phyloP scores from a whole-genome alignment of 2,329 filamentous ascomycete genomes.

The Pseudohalonectria lignicola region DNA sequence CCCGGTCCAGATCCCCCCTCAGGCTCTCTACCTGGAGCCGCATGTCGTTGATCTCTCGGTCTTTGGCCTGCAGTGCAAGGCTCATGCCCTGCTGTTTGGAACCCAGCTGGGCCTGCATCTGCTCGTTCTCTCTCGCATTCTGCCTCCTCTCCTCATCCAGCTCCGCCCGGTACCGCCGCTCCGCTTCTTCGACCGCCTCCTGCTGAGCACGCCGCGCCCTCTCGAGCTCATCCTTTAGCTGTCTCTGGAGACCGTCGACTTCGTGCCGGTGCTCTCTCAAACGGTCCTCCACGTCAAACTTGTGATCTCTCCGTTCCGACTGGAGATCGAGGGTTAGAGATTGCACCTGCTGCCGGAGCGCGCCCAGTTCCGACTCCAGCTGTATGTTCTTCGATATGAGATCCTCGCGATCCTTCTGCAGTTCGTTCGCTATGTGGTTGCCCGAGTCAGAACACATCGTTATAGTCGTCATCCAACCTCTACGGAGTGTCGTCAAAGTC shows the following conservation, averaged over 20 bases:
- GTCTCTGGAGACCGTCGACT: constrained; percentile 39
- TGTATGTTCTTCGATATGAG: constrained; percentile 33
- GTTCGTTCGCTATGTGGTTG: constrained; percentile 26
- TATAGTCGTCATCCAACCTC: too few species aligned
- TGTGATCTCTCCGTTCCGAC: constrained; percentile 30
- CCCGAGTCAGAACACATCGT: too few species aligned
- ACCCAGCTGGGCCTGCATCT: constrained; percentile 43
- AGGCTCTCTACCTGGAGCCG: constrained; percentile 33
- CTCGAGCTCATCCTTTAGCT: constrained; percentile 43
- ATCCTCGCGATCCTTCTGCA: constrained; percentile 35
- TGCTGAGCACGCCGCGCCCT: constrained; percentile 49
- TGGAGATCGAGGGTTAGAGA: constrained; percentile 27
- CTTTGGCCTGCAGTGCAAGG: constrained; percentile 35
- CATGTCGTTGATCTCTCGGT: constrained; percentile 40
- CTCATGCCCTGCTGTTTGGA: constrained; percentile 41
- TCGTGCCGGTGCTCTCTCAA: constrained; percentile 43
- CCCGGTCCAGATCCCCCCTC: constrained; percentile 43
- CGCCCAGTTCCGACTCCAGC: constrained; percentile 54
- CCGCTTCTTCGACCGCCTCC: constrained; percentile 55
- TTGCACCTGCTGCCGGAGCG: constrained; percentile 32
- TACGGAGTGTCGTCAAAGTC: too few species aligned
- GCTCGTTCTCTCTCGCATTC: constrained; percentile 50
- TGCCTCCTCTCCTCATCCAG: constrained; percentile 52
- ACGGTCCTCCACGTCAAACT: constrained; percentile 43
- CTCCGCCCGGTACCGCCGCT: constrained; percentile 50